phyloP scores from a whole-genome alignment of 805 yeast genomes.

The Kodamaea sagamina region DNA sequence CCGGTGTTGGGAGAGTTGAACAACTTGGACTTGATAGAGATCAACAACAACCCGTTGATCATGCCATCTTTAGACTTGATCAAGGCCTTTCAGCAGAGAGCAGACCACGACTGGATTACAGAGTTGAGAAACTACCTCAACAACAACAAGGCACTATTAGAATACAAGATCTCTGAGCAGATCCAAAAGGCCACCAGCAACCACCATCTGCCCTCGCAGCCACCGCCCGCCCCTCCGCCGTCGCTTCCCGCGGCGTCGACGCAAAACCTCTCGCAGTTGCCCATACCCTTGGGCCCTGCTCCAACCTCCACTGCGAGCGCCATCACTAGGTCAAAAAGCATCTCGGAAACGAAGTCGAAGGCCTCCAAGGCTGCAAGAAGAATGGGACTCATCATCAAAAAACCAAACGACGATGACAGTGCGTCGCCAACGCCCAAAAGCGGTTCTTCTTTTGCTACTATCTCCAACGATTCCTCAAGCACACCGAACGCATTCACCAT shows the following conservation, averaged over 20 bases:
- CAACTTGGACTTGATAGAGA: slow-evolving; percentile 57
- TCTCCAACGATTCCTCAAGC: slow-evolving; percentile 1
- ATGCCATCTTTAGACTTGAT: slow-evolving; percentile 44
- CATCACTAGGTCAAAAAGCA: slow-evolving; percentile 30
- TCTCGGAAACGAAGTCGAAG: slow-evolving; percentile 40
- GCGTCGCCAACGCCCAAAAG: not conserved
- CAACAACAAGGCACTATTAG: slow-evolving; percentile 36
- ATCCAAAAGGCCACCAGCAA: slow-evolving; percentile 8
- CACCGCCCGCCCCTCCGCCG: slow-evolving; percentile 13
- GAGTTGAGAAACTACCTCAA: slow-evolving; percentile 41
- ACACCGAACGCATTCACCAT: not conserved
- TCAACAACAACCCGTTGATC: slow-evolving; percentile 62
- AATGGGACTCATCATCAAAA: slow-evolving; percentile 70
- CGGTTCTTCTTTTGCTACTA: no score
- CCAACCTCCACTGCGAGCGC: slow-evolving; percentile 19
- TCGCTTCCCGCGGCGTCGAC: slow-evolving; percentile 6
- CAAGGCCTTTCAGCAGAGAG: slow-evolving; percentile 37
- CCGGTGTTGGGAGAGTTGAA: slow-evolving; percentile 52
- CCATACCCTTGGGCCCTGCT: slow-evolving; percentile 7
- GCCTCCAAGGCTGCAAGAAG: slow-evolving; percentile 70
- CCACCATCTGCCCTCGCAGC: slow-evolving; percentile 13
- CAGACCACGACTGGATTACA: slow-evolving; percentile 48
- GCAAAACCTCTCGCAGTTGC: not conserved
- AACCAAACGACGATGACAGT: slow-evolving; percentile 26
- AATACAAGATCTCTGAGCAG: slow-evolving; percentile 25